A percentile compares a stretch with the other conserved stretches of the same genome.
Conservation (phyloP, 441 rosid genomes). For the Croton laevigatus region DNA sequence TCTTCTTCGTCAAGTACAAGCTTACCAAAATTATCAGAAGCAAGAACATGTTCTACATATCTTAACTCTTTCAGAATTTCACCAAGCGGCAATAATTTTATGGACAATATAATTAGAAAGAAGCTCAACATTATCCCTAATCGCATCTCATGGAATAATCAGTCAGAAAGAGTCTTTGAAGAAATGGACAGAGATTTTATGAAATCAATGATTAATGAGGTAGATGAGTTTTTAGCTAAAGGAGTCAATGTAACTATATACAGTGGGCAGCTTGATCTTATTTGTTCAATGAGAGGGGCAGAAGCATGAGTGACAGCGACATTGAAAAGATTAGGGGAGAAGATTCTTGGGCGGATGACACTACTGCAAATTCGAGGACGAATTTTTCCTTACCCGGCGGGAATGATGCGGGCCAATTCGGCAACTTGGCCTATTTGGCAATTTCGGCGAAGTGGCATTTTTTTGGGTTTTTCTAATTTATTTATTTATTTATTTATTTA, state of each 20-base stretch:
- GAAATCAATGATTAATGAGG: constrained; percentile 73
- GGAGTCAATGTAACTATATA: constrained; percentile 82
- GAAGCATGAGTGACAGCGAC: constrained; percentile 96
- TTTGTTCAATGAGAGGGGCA: constrained; percentile 80
- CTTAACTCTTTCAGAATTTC: constrained; percentile 36
- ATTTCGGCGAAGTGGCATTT: too few relatives aligned
- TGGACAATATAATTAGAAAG: constrained; percentile 59
- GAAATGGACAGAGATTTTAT: constrained; percentile 55
- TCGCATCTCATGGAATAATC: constrained; percentile 61
- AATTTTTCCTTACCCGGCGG: too few relatives aligned
- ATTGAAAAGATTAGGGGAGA: too few relatives aligned
- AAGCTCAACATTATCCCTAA: constrained; percentile 77
- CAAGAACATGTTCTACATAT: constrained; percentile 50
- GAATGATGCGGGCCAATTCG: too few relatives aligned
- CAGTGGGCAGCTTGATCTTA: constrained; percentile 92
- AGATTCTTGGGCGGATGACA: too few relatives aligned
- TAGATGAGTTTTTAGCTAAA: constrained; percentile 73
- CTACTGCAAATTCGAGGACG: too few relatives aligned
- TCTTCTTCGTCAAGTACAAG: neutral
- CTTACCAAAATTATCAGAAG: constrained; percentile 26
- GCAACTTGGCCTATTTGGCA: too few relatives aligned
- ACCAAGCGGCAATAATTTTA: constrained; percentile 37
- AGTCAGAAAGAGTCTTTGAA: constrained; percentile 46
- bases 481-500: too few relatives aligned
- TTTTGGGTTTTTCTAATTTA: too few relatives aligned